Evolutionary conservation across 2,329 filamentous ascomycete genomes (phyloP), one percentile per base, ranked within the genome.

Genomic region (Paraphaeosphaeria sporulosa): DNA sequence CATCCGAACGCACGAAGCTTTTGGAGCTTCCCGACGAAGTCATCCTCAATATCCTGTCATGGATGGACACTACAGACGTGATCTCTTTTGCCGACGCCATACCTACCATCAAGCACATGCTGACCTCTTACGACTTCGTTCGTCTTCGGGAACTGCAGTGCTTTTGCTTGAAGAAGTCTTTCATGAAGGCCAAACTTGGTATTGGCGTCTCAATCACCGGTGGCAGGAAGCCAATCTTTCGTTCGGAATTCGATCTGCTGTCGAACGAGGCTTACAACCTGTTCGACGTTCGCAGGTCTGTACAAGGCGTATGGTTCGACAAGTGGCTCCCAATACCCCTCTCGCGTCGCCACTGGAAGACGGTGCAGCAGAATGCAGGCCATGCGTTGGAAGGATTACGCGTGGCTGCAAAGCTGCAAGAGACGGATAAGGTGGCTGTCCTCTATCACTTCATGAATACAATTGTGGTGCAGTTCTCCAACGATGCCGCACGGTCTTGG

Each of bases 381-480:
- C 27, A 44, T 2, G 61, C 70, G 4, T 65, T 84, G 1, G 55
- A 51, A 3, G 49, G 34, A 1, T 67, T 84, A 13, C 64, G 68
- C 4, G 7, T 30, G 1, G 53, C 55, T 1, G 71, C 78, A 10
- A 66, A 69, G n/a, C 58, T 71, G 53, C 23, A 59, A 1, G 61
- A 57, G n/a, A 52, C 63, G 0, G 62, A 74, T 7, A 58, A 67
- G 15, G 71, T 77, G 7, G 65, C 79, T 15, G 77, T 81, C 3
- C 66, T 85, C 15, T 82, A 81, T 60, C 69, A 75, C 21, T 84
- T 84, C 71, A 84, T 85, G 83, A 84, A 80, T 58, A 79, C 82
- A 58, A 75, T 85, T 17, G 80, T 85, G 0, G 81, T 84, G 21
- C 79, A 80, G 15, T 79, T 85, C 49, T 84, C 82, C 62, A 60